These are phyloP conservation scores for Bacterosira constricta DNA, from an alignment of 108 stramenopile species.

Conservation along the genomic window DNA sequence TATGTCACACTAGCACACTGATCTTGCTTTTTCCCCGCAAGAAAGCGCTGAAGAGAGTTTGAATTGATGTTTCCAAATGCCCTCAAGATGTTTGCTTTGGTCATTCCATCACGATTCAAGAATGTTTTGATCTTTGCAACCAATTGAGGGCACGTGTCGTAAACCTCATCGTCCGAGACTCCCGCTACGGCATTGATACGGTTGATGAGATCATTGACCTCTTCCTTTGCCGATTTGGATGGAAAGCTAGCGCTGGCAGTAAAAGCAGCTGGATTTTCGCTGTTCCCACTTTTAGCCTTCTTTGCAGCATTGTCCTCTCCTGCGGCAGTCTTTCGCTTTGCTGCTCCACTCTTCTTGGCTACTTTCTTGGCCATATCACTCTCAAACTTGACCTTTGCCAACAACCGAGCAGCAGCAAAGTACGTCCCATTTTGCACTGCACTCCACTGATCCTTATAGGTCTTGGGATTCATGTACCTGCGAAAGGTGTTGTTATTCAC, in stretches of 20 bases:
- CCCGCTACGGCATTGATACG: slow-evolving; percentile 29
- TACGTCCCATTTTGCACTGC: slow-evolving; percentile 42
- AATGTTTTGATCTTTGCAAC: slow-evolving; percentile 43
- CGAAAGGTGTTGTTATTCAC: slow-evolving; percentile 43
- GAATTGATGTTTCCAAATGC: slow-evolving; percentile 32
- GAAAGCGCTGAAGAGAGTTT: slow-evolving; percentile 31
- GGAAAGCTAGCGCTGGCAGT: not conserved
- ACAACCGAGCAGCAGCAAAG: slow-evolving; percentile 38
- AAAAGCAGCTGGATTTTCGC: not conserved
- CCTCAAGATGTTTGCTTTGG: slow-evolving; percentile 13
- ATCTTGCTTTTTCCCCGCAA: slow-evolving; percentile 45
- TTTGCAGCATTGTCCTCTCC: not conserved
- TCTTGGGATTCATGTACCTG: slow-evolving; percentile 49
- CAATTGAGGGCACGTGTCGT: slow-evolving; percentile 45
- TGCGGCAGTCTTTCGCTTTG: slow-evolving; percentile 21
- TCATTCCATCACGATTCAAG: slow-evolving; percentile 32
- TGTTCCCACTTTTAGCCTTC: too few species aligned
- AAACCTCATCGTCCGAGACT: slow-evolving; percentile 20
- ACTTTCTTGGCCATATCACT: slow-evolving; percentile 21
- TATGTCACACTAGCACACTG: slow-evolving; percentile 46
- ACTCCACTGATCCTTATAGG: slow-evolving; percentile 46
- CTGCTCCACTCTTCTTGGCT: too few species aligned
- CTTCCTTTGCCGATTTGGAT: not conserved
- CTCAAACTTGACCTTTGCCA: slow-evolving; percentile 22
- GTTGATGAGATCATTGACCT: slow-evolving; percentile 14